These are phyloP conservation scores for Podaxis pistillaris DNA, from an alignment of 768 basidiomycete species.

Conservation along the genomic window DNA sequence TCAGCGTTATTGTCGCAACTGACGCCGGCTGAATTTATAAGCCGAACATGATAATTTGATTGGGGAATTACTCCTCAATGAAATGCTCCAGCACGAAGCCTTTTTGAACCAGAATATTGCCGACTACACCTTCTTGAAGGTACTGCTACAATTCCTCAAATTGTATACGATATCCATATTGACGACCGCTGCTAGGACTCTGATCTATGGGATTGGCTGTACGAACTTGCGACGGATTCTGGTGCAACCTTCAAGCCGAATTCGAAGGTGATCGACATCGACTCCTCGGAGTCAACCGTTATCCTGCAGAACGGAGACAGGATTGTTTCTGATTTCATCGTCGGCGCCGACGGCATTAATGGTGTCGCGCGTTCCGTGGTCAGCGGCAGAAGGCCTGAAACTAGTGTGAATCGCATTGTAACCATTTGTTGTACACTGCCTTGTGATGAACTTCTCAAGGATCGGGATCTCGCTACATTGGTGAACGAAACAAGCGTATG, in stretches of 20 bases:
- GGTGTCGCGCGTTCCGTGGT: conserved; percentile 37
- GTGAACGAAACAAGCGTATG: conserved; percentile 29
- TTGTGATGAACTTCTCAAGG: conserved; percentile 26
- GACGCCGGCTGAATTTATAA: background rate
- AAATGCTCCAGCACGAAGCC: conserved; percentile 12
- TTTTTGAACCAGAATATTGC: conserved; percentile 31
- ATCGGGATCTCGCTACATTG: conserved; percentile 30
- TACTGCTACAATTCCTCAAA: conserved; percentile 20
- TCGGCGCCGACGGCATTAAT: conserved; percentile 58
- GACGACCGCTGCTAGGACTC: conserved; percentile 38
- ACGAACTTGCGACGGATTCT: conserved; percentile 41
- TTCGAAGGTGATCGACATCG: conserved; percentile 31
- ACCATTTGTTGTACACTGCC: conserved; percentile 32
- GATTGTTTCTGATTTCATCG: conserved; percentile 49
- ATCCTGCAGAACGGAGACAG: conserved; percentile 40
- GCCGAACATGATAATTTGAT: background rate
- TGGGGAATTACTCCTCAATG: conserved; percentile 2
- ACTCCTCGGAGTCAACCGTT: conserved; percentile 31
- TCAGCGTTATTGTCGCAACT: background rate
- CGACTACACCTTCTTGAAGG: conserved; percentile 42
- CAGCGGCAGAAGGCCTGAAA: conserved; percentile 19
- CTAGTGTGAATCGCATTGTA: background rate
- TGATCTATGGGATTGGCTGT: conserved; percentile 48
- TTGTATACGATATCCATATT: background rate
- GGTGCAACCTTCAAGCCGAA: conserved; percentile 49